Conservation (phyloP, 1,284 basidiomycete genomes). For the Porodaedalea pini region DNA sequence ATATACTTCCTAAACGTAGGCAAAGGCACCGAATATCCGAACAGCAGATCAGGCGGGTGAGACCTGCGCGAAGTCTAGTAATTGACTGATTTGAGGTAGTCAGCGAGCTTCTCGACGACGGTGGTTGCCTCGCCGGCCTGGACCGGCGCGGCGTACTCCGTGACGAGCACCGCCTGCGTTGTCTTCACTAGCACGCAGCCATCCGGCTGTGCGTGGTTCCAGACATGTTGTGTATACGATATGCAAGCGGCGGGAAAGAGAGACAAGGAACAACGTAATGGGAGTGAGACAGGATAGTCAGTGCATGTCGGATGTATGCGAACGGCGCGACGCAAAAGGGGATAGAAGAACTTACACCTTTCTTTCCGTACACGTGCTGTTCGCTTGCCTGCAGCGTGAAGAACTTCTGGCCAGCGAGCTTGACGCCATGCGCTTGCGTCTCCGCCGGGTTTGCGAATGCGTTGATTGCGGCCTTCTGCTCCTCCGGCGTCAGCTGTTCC, state of each 20-base stretch:
- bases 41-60: background rate
- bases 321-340: constrained; percentile 4
- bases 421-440: constrained; percentile 61
- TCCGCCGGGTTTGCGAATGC: constrained; percentile 48
- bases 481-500: constrained; percentile 64
- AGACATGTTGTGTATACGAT: background rate
- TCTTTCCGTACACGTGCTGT: constrained; percentile 78
- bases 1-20: background rate
- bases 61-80: constrained; percentile 42
- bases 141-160: constrained; percentile 69
- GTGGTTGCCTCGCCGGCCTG: constrained; percentile 74
- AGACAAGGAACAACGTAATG: constrained; percentile 7
- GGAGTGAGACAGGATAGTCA: constrained; percentile 5
- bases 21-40: too few species aligned
- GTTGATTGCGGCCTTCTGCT: constrained; percentile 66
- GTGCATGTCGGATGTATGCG: background rate
- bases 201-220: constrained; percentile 52
- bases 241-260: background rate
- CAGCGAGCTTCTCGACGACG: constrained; percentile 72
- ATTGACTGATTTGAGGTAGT: constrained; percentile 69
- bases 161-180: constrained; percentile 82
- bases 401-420: constrained; percentile 76
- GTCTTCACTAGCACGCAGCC: constrained; percentile 86
- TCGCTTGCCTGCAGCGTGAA: constrained; percentile 63
- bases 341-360: constrained; percentile 55